phyloP scores from a whole-genome alignment of 208 protist species.

The Crithidia mellificae region DNA sequence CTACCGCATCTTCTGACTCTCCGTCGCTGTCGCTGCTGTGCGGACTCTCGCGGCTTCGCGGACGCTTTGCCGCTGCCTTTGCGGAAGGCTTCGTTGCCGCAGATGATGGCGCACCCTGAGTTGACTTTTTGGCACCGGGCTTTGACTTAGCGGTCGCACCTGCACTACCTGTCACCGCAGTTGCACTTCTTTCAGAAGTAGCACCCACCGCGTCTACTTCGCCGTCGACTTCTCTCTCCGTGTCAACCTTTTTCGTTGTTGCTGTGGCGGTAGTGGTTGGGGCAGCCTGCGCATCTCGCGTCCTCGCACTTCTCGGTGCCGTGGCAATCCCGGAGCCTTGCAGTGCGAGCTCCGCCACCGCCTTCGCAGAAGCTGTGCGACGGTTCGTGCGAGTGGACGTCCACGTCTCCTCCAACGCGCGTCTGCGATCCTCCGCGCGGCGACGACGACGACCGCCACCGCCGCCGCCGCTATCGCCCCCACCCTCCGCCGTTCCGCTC shows the following conservation, averaged over 20 bases:
- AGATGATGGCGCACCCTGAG: too few species aligned
- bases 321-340: not conserved
- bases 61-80: not conserved
- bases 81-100: not conserved
- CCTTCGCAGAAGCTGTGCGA: slow-evolving; percentile 33
- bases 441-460: slow-evolving; percentile 9
- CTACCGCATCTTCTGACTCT: too few species aligned
- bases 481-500: not conserved
- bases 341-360: slow-evolving; percentile 7
- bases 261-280: not conserved
- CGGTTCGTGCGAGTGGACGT: slow-evolving; percentile 46
- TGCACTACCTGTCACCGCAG: too few species aligned
- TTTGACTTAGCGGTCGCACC: not conserved
- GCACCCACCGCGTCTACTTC: too few species aligned
- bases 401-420: slow-evolving; percentile 60
- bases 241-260: too few species aligned
- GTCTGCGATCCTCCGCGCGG: slow-evolving; percentile 34
- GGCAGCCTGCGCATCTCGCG: not conserved
- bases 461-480: not conserved
- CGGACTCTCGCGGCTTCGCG: slow-evolving; percentile 15
- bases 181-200: too few species aligned
- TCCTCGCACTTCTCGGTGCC: not conserved
- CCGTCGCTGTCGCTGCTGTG: not conserved
- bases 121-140: too few species aligned
- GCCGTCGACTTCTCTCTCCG: too few species aligned